Percentiles rank a stretch among this genome's conserved stretches.
Conservation (phyloP, 2,329 filamentous ascomycete genomes). For the Fusarium dlaminii region DNA sequence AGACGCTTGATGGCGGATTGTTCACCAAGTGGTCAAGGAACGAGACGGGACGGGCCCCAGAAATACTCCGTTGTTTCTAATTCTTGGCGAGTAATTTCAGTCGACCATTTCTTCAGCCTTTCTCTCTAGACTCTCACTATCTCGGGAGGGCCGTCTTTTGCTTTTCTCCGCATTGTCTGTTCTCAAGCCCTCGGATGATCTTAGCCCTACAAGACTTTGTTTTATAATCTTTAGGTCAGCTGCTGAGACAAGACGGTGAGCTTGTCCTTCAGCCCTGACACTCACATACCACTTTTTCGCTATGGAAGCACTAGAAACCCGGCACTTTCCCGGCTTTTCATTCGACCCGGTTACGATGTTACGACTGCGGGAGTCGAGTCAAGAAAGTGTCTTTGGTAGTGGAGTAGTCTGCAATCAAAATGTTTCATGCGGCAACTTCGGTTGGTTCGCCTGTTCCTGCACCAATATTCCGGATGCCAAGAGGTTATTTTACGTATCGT, state of each 20-base stretch:
- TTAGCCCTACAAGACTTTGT: not conserved
- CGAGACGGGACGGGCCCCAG: not conserved
- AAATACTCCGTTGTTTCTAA: not conserved
- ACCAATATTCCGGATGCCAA: not conserved
- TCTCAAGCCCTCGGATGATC: not conserved
- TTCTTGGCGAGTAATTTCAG: not conserved
- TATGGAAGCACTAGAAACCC: not conserved
- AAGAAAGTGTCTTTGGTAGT: slow-evolving; percentile 10
- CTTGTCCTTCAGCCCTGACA: not conserved
- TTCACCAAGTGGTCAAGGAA: not conserved
- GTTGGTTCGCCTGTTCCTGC: not conserved
- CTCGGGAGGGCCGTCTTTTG: not conserved
- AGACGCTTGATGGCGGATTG: not conserved
- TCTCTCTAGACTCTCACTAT: too few species aligned
- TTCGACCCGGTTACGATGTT: not conserved
- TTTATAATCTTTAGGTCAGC: not conserved
- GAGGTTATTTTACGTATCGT: not conserved
- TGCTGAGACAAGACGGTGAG: not conserved
- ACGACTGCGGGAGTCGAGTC: not conserved
- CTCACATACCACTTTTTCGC: not conserved
- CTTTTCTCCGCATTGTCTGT: slow-evolving; percentile 27
- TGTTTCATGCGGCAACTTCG: slow-evolving; percentile 18
- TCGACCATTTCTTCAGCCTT: not conserved
- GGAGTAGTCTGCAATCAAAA: not conserved
- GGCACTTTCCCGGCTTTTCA: not conserved